These are phyloP conservation scores for Sugiyamaella paludigena DNA, from an alignment of 1,139 yeast species.

Conservation along the genomic window DNA sequence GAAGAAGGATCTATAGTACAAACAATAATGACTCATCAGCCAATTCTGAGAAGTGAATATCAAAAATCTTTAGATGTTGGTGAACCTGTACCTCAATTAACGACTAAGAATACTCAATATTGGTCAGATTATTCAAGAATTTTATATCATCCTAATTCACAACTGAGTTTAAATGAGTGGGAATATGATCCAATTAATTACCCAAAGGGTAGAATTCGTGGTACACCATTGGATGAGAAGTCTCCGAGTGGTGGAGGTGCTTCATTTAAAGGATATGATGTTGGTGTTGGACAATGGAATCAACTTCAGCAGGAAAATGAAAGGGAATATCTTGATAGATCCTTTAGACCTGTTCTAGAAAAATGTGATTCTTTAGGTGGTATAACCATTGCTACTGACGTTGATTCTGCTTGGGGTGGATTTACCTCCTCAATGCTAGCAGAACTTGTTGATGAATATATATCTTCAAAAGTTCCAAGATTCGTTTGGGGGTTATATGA, in stretches of 20 bases:
- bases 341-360: constrained; percentile 66
- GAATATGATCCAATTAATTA: constrained; percentile 42
- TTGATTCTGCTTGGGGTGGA: constrained; percentile 86
- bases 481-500: constrained; percentile 54
- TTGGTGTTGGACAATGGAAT: constrained; percentile 51
- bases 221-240: constrained; percentile 34
- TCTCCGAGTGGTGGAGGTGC: constrained; percentile 34
- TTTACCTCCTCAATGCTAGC: constrained; percentile 54
- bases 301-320: constrained; percentile 33
- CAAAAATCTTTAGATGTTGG: constrained; percentile 62
- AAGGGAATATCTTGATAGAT: constrained; percentile 54
- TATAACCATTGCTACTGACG: constrained; percentile 60
- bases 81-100: constrained; percentile 33
- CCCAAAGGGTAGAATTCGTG: constrained; percentile 44
- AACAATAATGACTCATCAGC: constrained; percentile 25
- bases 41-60: constrained; percentile 51
- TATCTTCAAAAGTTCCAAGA: constrained; percentile 53
- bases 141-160: constrained; percentile 60
- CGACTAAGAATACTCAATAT: constrained; percentile 48
- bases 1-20: background rate
- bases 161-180: constrained; percentile 58
- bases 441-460: constrained; percentile 66
- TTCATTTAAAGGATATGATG: constrained; percentile 43
- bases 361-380: constrained; percentile 75
- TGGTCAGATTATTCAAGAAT: constrained; percentile 85